phyloP scores from a whole-genome alignment of 768 basidiomycete species.

The Pleurotus eryngii region DNA sequence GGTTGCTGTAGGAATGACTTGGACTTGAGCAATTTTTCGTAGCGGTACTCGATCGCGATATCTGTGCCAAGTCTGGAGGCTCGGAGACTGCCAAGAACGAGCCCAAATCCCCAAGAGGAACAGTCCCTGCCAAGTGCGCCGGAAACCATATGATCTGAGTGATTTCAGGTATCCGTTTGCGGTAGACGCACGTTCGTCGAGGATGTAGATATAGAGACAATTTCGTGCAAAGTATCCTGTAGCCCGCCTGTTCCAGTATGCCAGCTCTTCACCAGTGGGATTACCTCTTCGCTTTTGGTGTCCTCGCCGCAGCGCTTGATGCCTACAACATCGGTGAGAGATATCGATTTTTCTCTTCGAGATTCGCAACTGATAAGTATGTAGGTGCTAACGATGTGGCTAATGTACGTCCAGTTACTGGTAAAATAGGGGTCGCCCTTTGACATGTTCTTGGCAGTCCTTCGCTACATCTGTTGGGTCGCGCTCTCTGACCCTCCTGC shows the following conservation, averaged over 20 bases:
- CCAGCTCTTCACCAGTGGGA: slow-evolving; percentile 26
- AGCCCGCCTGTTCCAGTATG: slow-evolving; percentile 11
- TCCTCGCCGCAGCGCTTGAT: slow-evolving; percentile 14
- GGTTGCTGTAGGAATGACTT: too few relatives aligned
- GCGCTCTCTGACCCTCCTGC: slow-evolving; percentile 21
- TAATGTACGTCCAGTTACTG: slow-evolving; percentile 13
- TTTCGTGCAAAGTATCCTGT: not conserved
- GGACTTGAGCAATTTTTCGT: too few relatives aligned
- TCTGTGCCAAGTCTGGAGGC: too few relatives aligned
- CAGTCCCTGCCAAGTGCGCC: too few relatives aligned
- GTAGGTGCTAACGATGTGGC: slow-evolving; percentile 28
- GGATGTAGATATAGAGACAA: not conserved
- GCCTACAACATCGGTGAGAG: not conserved
- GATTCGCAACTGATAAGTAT: slow-evolving; percentile 17
- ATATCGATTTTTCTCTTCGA: not conserved
- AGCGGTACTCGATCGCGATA: too few relatives aligned
- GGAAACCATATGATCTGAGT: too few relatives aligned
- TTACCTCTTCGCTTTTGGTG: slow-evolving; percentile 26
- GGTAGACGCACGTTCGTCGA: not conserved
- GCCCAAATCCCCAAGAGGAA: too few relatives aligned
- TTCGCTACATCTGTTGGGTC: slow-evolving; percentile 23
- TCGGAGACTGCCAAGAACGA: too few relatives aligned
- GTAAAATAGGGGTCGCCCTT: not conserved
- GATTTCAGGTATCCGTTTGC: too few relatives aligned
- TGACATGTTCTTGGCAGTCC: slow-evolving; percentile 11